Conservation (phyloP, 495 filamentous ascomycete genomes). For the Tuber indicum region DNA sequence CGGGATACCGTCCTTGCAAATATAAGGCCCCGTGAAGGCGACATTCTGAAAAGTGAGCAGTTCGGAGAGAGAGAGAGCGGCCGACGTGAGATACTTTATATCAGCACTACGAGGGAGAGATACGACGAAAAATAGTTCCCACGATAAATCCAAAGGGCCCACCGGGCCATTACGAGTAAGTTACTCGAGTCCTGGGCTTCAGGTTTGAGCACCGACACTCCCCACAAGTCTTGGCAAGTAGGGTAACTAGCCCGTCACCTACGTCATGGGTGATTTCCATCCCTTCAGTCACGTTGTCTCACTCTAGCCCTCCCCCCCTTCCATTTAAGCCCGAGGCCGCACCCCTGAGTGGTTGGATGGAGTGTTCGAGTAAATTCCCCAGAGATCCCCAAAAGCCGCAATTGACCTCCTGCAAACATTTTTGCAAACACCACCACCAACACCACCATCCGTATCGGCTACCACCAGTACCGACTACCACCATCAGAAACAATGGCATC, state of each 20-base stretch:
- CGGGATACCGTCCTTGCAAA: background rate
- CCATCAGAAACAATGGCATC: background rate
- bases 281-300: background rate
- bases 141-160: background rate
- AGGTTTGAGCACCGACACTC: background rate
- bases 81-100: background rate
- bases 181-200: background rate
- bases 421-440: background rate
- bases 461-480: background rate
- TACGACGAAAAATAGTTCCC: background rate
- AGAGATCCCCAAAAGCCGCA: background rate
- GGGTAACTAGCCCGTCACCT: background rate
- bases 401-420: background rate
- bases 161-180: background rate
- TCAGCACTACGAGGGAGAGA: background rate
- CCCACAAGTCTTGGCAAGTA: background rate
- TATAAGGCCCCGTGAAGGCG: constrained; percentile 42
- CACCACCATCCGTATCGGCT: background rate
- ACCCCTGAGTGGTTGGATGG: background rate
- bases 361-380: background rate
- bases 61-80: too few relatives aligned
- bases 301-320: background rate
- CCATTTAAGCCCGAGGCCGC: constrained; percentile 1
- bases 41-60: constrained; percentile 35
- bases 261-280: background rate